Percentiles rank a stretch among this genome's conserved stretches.
Evolutionary conservation across 2,329 filamentous ascomycete genomes (phyloP).

Genomic region (Sclerotinia glacialis): DNA sequence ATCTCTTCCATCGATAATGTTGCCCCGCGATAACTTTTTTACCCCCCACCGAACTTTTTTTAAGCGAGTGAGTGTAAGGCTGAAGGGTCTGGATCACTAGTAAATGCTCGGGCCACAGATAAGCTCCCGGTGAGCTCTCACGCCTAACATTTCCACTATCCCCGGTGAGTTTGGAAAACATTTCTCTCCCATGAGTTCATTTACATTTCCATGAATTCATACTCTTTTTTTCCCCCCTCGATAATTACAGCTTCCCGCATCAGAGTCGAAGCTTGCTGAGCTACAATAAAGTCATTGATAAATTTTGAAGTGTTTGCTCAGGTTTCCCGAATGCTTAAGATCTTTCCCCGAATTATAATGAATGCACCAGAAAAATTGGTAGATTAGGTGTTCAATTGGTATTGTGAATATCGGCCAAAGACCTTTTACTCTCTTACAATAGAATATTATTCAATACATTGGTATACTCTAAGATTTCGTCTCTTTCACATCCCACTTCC

Average conservation of each 20-base stretch:
- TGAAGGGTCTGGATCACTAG: conserved; percentile 16
- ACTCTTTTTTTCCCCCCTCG: no score
- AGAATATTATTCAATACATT: background rate
- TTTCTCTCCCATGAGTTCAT: no score
- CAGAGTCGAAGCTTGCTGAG: background rate
- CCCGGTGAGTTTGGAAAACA: background rate
- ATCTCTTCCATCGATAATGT: conserved; percentile 12
- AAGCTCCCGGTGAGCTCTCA: background rate
- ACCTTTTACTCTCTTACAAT: background rate
- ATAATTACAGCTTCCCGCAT: no score
- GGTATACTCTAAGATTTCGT: conserved; percentile 5
- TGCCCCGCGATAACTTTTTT: conserved; percentile 21
- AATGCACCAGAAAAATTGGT: background rate
- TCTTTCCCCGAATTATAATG: background rate
- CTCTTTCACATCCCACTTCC: background rate
- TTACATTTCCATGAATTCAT: no score
- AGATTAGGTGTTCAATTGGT: background rate
- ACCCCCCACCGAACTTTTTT: conserved; percentile 22
- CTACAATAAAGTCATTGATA: background rate
- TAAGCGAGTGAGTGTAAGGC: conserved; percentile 29
- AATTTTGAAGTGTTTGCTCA: background rate
- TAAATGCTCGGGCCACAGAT: background rate
- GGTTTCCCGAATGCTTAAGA: background rate
- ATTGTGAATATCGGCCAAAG: background rate
- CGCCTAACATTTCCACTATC: background rate